These are phyloP conservation scores for Rhinocladiella similis DNA, from an alignment of 2,329 filamentous ascomycete species.

Conservation along the genomic window DNA sequence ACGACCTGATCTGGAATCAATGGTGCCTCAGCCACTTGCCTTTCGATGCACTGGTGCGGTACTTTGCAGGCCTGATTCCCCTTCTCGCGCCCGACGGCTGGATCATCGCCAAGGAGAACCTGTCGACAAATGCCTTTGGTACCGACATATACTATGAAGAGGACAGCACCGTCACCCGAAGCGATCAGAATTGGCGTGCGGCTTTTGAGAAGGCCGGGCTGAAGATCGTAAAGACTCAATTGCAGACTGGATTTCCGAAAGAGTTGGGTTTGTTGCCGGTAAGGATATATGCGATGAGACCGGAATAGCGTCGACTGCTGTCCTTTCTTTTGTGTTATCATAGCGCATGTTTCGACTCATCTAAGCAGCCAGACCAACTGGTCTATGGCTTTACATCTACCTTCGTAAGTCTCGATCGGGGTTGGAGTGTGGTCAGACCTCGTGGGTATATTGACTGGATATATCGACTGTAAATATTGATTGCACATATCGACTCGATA, in stretches of 20 bases:
- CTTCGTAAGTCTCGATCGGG: too few relatives aligned
- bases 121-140: constrained; percentile 54
- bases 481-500: too few relatives aligned
- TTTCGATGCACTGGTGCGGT: constrained; percentile 69
- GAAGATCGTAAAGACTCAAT: constrained; percentile 66
- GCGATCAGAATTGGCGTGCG: constrained; percentile 67
- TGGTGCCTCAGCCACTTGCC: constrained; percentile 86
- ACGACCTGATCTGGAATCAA: constrained; percentile 85
- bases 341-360: too few relatives aligned
- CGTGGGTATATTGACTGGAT: too few relatives aligned
- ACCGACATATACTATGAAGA: constrained; percentile 71
- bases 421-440: too few relatives aligned
- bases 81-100: constrained; percentile 46
- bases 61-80: constrained; percentile 61
- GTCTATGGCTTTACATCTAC: too few relatives aligned
- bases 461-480: too few relatives aligned
- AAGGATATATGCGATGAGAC: constrained; percentile 73
- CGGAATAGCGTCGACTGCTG: constrained; percentile 29
- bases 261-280: constrained; percentile 67
- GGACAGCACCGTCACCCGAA: constrained; percentile 77
- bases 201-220: constrained; percentile 72
- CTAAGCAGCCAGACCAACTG: too few relatives aligned
- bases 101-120: constrained; percentile 80
- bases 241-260: constrained; percentile 71
- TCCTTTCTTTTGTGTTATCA: too few relatives aligned